These are phyloP conservation scores for Leishmania guyanensis DNA, from an alignment of 208 protist species.

Conservation along the genomic window DNA sequence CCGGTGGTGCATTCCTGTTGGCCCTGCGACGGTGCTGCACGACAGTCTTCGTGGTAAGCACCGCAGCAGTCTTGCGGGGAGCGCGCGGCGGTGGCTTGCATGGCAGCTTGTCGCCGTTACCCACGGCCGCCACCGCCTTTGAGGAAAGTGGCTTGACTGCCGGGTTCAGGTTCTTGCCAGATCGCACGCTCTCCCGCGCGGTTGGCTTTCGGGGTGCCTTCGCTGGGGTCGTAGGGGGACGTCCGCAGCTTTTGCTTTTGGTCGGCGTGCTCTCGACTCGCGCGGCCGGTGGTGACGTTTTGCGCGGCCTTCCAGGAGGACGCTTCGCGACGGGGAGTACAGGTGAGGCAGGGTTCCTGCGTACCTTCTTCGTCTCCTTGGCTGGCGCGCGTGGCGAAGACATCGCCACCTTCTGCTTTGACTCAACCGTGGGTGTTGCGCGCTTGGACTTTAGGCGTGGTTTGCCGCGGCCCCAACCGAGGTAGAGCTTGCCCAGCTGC, in stretches of 20 bases:
- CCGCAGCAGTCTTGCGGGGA: background rate
- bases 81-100: background rate
- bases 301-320: background rate
- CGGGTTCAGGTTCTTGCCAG: background rate
- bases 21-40: slow-evolving; percentile 1
- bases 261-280: background rate
- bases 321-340: background rate
- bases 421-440: background rate
- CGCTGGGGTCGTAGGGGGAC: background rate
- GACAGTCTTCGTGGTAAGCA: background rate
- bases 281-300: background rate
- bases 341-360: background rate
- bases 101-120: background rate
- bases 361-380: background rate
- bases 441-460: background rate
- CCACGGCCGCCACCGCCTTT: background rate
- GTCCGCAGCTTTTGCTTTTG: background rate
- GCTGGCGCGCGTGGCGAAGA: slow-evolving; percentile 2
- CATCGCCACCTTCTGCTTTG: slow-evolving; percentile 1
- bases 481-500: slow-evolving; percentile 34
- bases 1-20: slow-evolving; percentile 9
- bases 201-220: background rate
- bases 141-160: background rate
- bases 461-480: slow-evolving; percentile 29
- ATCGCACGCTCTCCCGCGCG: background rate